Conservation (phyloP, 768 basidiomycete genomes). For the Xerocomellus intermedius region DNA sequence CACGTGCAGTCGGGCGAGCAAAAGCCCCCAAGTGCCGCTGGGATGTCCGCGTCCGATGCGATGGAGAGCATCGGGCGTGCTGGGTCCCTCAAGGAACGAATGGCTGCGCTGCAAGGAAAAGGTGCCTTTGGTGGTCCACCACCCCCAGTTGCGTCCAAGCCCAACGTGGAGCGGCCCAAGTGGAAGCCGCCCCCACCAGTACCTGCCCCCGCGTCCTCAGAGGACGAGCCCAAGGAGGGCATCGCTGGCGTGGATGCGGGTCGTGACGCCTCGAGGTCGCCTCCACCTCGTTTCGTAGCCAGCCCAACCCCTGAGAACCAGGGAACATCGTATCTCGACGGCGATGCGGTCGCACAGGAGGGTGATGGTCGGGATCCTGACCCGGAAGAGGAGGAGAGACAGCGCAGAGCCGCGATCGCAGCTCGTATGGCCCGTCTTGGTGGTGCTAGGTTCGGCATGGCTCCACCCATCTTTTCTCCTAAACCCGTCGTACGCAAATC, state of each 20-base stretch:
- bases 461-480: conserved; percentile 65
- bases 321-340: conserved; percentile 24
- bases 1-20: conserved; percentile 14
- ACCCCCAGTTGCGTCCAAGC: conserved; percentile 49
- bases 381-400: conserved; percentile 66
- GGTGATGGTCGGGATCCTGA: conserved; percentile 36
- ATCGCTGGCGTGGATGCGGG: conserved; percentile 12
- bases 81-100: conserved; percentile 86
- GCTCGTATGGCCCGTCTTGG: conserved; percentile 93
- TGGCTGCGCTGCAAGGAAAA: conserved; percentile 88
- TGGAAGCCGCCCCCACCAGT: conserved; percentile 80
- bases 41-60: conserved; percentile 85
- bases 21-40: conserved; percentile 31
- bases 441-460: conserved; percentile 81
- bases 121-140: conserved; percentile 68
- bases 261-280: conserved; percentile 34
- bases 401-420: conserved; percentile 82
- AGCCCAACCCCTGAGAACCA: conserved; percentile 19
- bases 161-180: conserved; percentile 66
- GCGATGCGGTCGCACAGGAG: conserved; percentile 24
- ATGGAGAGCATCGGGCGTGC: conserved; percentile 80
- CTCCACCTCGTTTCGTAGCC: conserved; percentile 29
- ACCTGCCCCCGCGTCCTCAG: conserved; percentile 36
- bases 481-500: conserved; percentile 43
- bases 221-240: conserved; percentile 42